Percentiles rank a stretch among this genome's conserved stretches.
These are phyloP conservation scores for Symmetrospora coprosmae DNA, from an alignment of 768 basidiomycete genomes.

Conservation along the genomic window DNA sequence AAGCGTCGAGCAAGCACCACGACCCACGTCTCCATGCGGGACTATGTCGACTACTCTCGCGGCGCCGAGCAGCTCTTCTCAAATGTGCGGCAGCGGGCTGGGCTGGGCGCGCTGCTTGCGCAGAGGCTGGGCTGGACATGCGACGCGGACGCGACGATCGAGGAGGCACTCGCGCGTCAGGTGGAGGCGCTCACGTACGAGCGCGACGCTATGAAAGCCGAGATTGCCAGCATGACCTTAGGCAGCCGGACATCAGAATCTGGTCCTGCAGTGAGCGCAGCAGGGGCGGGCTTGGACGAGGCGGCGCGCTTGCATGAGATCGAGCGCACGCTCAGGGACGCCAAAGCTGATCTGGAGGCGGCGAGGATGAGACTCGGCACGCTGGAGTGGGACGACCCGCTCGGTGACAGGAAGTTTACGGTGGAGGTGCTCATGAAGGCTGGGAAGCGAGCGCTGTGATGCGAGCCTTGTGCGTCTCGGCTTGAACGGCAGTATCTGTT, in stretches of 20 bases:
- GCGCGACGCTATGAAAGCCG: not conserved
- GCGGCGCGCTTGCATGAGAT: not conserved
- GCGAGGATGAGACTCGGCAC: not conserved
- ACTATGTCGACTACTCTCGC: too few species aligned
- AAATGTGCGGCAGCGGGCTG: not conserved
- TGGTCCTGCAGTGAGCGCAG: not conserved
- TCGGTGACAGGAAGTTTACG: too few species aligned
- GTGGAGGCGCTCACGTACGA: not conserved
- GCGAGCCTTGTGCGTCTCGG: too few species aligned
- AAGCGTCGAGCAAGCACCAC: too few species aligned
- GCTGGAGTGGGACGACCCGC: too few species aligned
- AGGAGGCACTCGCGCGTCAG: not conserved
- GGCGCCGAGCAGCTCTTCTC: too few species aligned
- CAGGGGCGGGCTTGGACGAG: not conserved
- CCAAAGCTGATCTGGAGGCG: not conserved
- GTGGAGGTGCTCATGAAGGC: too few species aligned
- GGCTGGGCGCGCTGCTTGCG: not conserved
- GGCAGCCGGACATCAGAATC: not conserved
- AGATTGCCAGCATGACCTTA: not conserved
- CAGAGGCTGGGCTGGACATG: constrained; percentile 9
- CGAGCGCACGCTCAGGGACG: not conserved
- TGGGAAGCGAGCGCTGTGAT: too few species aligned
- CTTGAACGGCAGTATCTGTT: too few species aligned
- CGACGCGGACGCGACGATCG: constrained; percentile 1
- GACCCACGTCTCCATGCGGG: too few species aligned